A percentile compares a stretch with the other conserved stretches of the same genome.
Evolutionary conservation across 2,329 filamentous ascomycete species (phyloP).

Genomic region (Cladosporium austrohemisphaericum): DNA sequence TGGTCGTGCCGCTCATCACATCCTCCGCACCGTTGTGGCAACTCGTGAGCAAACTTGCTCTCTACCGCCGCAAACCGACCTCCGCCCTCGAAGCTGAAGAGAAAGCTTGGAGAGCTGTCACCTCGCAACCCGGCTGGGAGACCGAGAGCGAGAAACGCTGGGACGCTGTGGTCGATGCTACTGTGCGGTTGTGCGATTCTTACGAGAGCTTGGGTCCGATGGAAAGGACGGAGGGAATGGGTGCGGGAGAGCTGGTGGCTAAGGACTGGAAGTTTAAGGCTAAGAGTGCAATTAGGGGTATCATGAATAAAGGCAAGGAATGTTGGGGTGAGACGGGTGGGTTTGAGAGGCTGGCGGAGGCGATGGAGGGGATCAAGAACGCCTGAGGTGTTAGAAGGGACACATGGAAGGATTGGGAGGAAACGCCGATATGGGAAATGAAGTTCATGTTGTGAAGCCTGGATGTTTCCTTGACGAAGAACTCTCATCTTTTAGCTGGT

Average conservation of each 20-base stretch:
- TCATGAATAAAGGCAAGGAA: conserved; percentile 77
- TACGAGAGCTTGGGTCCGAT: conserved; percentile 67
- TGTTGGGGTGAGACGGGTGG: conserved; percentile 73
- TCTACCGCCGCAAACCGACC: conserved; percentile 67
- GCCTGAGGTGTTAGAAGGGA: not conserved
- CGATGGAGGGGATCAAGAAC: conserved; percentile 40
- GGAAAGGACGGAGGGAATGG: conserved; percentile 51
- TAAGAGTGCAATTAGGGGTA: conserved; percentile 74
- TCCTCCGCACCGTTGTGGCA: conserved; percentile 72
- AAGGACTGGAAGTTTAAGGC: conserved; percentile 86
- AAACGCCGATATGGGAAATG: not conserved
- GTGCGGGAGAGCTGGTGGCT: conserved; percentile 60
- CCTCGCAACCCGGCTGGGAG: conserved; percentile 52
- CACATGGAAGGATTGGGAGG: no score
- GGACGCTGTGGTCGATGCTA: conserved; percentile 70
- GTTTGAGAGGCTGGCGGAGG: conserved; percentile 59
- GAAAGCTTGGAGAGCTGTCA: conserved; percentile 78
- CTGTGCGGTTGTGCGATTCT: conserved; percentile 74
- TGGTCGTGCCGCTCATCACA: conserved; percentile 80
- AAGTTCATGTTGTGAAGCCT: no score
- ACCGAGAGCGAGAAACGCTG: conserved; percentile 62
- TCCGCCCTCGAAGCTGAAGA: conserved; percentile 80
- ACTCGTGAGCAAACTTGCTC: conserved; percentile 65
- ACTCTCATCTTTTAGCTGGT: no score
- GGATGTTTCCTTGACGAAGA: no score